phyloP scores from a whole-genome alignment of 2,329 filamentous ascomycete genomes.

The Aspergillus unguis region DNA sequence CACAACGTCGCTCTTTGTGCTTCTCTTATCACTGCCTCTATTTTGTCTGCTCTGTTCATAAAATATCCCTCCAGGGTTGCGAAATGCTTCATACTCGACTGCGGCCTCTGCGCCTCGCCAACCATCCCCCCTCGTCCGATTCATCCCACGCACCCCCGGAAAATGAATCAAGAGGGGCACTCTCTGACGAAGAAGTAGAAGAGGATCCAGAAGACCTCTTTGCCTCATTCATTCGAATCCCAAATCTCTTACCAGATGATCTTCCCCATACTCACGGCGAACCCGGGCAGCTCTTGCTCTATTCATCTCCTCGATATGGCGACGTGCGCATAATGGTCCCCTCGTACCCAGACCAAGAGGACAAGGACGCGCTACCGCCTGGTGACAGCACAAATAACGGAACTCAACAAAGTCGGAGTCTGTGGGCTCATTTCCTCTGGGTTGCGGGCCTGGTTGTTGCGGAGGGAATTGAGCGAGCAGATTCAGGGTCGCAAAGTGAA shows the following conservation, averaged over 20 bases:
- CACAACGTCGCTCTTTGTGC: no score
- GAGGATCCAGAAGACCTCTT: constrained; percentile 53
- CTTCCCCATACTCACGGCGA: constrained; percentile 54
- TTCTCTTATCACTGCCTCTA: no score
- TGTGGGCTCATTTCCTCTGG: constrained; percentile 61
- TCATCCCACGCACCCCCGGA: no score
- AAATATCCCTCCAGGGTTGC: no score
- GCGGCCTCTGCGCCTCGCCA: no score
- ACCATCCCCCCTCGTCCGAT: no score
- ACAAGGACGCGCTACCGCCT: constrained; percentile 11
- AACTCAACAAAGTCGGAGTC: constrained; percentile 47
- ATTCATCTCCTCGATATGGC: constrained; percentile 44
- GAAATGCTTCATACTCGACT: no score
- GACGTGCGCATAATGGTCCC: constrained; percentile 41
- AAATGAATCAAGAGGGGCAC: no score
- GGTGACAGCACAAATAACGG: constrained; percentile 14
- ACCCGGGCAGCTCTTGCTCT: constrained; percentile 50
- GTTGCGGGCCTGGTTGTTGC: constrained; percentile 50
- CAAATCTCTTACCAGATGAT: constrained; percentile 56
- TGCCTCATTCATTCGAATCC: constrained; percentile 50
- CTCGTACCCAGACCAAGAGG: constrained; percentile 40
- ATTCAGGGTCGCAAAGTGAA: constrained; percentile 16
- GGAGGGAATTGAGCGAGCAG: constrained; percentile 39
- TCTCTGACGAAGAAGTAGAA: constrained; percentile 5
- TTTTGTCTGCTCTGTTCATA: no score